Evolutionary conservation across 495 filamentous ascomycete genomes (phyloP).

Genomic region (Aspergillus coremiiformis): DNA sequence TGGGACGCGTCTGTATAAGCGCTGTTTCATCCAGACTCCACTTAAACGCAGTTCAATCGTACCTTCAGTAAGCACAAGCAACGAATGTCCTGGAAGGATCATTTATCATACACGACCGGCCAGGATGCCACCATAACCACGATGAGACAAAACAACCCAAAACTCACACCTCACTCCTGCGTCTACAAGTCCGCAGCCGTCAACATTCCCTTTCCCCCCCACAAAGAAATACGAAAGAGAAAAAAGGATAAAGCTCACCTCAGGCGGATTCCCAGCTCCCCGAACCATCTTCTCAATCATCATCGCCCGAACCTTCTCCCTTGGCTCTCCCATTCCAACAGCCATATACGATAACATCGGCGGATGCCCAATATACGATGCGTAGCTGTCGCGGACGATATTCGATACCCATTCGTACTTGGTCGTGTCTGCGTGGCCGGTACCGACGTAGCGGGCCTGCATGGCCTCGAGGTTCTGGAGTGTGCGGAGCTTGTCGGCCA

Average conservation of each 20-base stretch:
- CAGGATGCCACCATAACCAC: too few relatives aligned
- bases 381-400: slow-evolving; percentile 75
- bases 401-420: slow-evolving; percentile 94
- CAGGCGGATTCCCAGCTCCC: slow-evolving; percentile 77
- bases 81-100: background rate
- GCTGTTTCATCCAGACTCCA: background rate
- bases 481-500: slow-evolving; percentile 96
- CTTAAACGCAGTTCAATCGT: background rate
- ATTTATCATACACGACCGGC: background rate
- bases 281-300: slow-evolving; percentile 92
- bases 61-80: background rate
- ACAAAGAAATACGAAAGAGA: background rate
- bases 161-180: slow-evolving; percentile 16
- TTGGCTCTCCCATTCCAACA: slow-evolving; percentile 77
- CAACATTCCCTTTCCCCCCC: background rate
- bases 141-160: background rate
- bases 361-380: slow-evolving; percentile 83
- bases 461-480: slow-evolving; percentile 95
- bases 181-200: slow-evolving; percentile 2
- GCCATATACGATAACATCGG: slow-evolving; percentile 82
- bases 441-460: slow-evolving; percentile 89
- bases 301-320: slow-evolving; percentile 67
- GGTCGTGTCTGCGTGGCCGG: slow-evolving; percentile 96
- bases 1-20: background rate
- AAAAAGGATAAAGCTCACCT: slow-evolving; percentile 25